Conservation (phyloP, 345 rosid species). For the Populus tremula region DNA sequence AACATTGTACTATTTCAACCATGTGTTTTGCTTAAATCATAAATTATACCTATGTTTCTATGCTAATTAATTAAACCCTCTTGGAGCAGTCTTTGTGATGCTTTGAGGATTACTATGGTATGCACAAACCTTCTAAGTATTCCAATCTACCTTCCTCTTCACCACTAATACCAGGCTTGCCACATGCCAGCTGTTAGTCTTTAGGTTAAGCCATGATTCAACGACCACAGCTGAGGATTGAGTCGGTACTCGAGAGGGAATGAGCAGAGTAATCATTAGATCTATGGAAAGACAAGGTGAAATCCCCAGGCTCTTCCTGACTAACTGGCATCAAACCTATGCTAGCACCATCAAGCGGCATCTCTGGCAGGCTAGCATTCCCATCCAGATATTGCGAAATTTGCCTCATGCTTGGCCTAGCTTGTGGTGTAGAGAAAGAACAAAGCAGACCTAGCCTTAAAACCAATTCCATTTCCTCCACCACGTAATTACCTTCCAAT, state of each 20-base stretch:
- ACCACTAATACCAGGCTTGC: no score
- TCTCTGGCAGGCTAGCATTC: background rate
- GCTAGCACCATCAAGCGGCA: background rate
- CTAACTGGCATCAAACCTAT: background rate
- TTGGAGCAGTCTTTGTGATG: no score
- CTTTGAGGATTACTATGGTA: no score
- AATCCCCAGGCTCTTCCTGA: background rate
- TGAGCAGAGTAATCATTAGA: background rate
- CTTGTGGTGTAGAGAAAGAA: background rate
- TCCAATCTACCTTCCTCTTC: no score
- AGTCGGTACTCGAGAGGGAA: background rate
- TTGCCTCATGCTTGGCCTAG: slow-evolving; percentile 5
- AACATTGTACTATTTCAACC: no score
- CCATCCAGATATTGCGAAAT: slow-evolving; percentile 3
- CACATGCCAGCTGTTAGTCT: background rate
- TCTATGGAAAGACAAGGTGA: no score
- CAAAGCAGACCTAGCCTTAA: slow-evolving; percentile 1
- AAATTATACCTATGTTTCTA: no score
- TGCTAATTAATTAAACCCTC: no score
- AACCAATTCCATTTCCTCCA: slow-evolving; percentile 6
- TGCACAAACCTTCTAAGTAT: no score
- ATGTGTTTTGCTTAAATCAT: no score
- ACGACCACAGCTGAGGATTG: background rate
- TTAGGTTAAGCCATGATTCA: background rate
- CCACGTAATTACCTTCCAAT: background rate